Conservation (phyloP, 768 basidiomycete species). For the Hericium alpestre region DNA sequence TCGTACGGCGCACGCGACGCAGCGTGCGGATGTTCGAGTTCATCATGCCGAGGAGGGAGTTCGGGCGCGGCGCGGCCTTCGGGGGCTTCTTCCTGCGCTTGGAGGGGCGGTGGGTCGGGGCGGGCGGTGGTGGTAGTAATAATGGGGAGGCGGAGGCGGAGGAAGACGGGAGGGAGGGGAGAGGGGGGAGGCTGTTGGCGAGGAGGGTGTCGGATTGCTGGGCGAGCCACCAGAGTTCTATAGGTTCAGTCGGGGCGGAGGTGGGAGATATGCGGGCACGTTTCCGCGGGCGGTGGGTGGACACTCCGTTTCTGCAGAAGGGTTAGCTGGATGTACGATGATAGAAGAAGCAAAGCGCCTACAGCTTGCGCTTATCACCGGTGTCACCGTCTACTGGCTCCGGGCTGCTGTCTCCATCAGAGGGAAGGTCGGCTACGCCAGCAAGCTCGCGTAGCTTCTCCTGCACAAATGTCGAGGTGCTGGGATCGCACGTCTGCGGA, state of each 20-base stretch:
- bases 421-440: background rate
- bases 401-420: slow-evolving; percentile 15
- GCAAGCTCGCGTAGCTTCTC: slow-evolving; percentile 10
- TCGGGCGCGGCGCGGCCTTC: slow-evolving; percentile 13
- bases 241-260: background rate
- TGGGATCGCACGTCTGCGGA: slow-evolving; percentile 1
- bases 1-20: slow-evolving; percentile 61
- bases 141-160: slow-evolving; percentile 16
- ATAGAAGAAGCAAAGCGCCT: background rate
- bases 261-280: slow-evolving; percentile 38
- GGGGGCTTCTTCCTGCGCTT: slow-evolving; percentile 21
- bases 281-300: slow-evolving; percentile 47
- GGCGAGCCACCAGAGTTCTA: slow-evolving; percentile 15
- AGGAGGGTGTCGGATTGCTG: slow-evolving; percentile 11
- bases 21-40: slow-evolving; percentile 69
- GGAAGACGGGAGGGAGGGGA: slow-evolving; percentile 11
- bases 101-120: slow-evolving; percentile 15
- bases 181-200: slow-evolving; percentile 11
- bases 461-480: slow-evolving; percentile 10
- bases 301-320: slow-evolving; percentile 18
- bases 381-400: slow-evolving; percentile 22
- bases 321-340: background rate
- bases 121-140: slow-evolving; percentile 14
- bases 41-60: slow-evolving; percentile 56
- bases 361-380: slow-evolving; percentile 64